Evolutionary conservation across 108 stramenopile species (phyloP), one percentile per base, ranked within the genome.

Genomic region (Skeletonema grethae): DNA sequence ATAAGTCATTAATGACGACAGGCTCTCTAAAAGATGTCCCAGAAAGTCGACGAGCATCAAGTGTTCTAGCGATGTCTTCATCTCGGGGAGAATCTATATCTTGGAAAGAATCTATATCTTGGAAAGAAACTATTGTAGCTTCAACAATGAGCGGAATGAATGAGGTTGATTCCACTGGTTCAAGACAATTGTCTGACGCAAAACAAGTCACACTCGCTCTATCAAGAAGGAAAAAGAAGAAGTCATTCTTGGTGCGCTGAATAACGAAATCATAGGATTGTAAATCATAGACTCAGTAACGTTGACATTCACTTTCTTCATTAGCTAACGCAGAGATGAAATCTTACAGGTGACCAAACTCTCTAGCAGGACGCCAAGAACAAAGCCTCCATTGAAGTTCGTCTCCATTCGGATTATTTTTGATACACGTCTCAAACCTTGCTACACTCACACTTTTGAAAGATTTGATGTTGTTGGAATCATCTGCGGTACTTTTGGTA

Each of bases 351-450:
- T 53, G 22, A 53, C 50, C 50, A 22, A 53, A 53, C n/a, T 53
- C 50, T 6, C 7, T 53, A 5, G 50, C 50, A 53, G 50, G 50
- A 22, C 50, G 50, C 50, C 50, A 22, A 4, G 50, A 34, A 48
- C 65, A 50, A 25, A 77, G 29, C 61, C 67, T 79, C 82, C 74
- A 80, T 62, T 38, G 60, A 32, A 63, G n/a, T 29, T 65, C 75
- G 8, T 74, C 60, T 1, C 77, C 77, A 60, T 79, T 82, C 0
- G 82, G 82, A 50, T 79, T 62, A 24, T 67, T 67, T 11, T 66
- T 45, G 35, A 82, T 16, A 64, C 82, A 82, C 0, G 73, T 74
- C 58, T 82, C 82, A 35, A 82, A 82, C 13, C 43, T 75, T 9
- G 58, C 82, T 43, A 82, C 82, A 38, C 48, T 68, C 5, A 79